A percentile compares a stretch with the other conserved stretches of the same genome.
Conservation (phyloP, 352 stramenopile genomes). For the Globisporangium polare region DNA sequence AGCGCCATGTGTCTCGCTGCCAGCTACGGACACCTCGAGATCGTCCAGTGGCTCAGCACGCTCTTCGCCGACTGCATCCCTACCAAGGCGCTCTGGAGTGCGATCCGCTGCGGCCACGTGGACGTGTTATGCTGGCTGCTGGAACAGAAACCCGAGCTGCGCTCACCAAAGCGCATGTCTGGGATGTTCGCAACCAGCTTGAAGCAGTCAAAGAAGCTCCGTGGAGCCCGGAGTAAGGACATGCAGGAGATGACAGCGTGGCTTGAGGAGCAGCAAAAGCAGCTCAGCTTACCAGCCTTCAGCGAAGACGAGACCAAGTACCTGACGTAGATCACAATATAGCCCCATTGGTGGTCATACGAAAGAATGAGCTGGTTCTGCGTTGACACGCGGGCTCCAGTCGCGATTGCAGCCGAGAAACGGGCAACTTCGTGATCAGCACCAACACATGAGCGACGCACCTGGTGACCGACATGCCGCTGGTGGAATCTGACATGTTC, state of each 20-base stretch:
- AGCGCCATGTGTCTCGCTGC: constrained; percentile 12
- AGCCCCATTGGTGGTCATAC: not conserved
- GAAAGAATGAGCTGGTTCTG: not conserved
- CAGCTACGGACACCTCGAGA: constrained; percentile 5
- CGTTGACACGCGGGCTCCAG: no score
- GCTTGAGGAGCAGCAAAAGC: not conserved
- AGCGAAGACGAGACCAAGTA: not conserved
- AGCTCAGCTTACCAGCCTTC: not conserved
- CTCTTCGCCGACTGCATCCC: not conserved
- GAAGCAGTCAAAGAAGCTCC: not conserved
- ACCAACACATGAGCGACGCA: not conserved
- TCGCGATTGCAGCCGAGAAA: no score
- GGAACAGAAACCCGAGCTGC: not conserved
- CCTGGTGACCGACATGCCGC: not conserved
- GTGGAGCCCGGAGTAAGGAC: not conserved
- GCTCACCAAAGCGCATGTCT: not conserved
- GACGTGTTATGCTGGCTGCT: constrained; percentile 3
- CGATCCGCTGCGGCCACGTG: not conserved
- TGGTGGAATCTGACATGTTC: not conserved
- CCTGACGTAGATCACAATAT: not conserved
- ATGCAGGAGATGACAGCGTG: not conserved
- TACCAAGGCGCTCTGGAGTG: constrained; percentile 7
- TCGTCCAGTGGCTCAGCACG: constrained; percentile 3
- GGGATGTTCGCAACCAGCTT: not conserved
- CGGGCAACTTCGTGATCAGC: not conserved